A percentile compares a stretch with the other conserved stretches of the same genome.
phyloP scores from a whole-genome alignment of 768 basidiomycete species.

The Tricholoma hemisulphureum region DNA sequence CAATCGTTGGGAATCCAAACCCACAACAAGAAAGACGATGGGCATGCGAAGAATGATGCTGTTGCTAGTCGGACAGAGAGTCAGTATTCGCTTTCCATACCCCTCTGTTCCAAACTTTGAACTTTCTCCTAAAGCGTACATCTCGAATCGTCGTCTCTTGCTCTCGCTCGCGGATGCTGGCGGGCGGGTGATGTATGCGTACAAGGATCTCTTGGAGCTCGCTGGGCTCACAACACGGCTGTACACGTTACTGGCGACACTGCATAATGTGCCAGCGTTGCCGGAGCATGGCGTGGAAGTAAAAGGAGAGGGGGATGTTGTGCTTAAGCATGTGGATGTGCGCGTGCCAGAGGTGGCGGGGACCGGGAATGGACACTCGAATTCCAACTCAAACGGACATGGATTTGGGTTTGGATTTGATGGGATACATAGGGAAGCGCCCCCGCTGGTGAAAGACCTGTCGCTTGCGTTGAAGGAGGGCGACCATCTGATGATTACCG shows the following conservation, averaged over 20 bases:
- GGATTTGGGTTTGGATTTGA: background rate
- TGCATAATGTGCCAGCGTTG: slow-evolving; percentile 68
- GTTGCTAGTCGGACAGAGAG: slow-evolving; percentile 50
- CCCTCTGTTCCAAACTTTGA: background rate
- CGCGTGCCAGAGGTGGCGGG: slow-evolving; percentile 45
- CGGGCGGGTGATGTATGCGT: slow-evolving; percentile 93
- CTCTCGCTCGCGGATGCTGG: slow-evolving; percentile 97
- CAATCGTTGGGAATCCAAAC: slow-evolving; percentile 36
- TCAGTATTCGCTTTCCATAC: slow-evolving; percentile 20
- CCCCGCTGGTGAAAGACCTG: slow-evolving; percentile 68
- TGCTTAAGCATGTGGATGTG: slow-evolving; percentile 68
- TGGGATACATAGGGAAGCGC: slow-evolving; percentile 20
- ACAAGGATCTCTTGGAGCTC: slow-evolving; percentile 93
- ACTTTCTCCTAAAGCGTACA: slow-evolving; percentile 54
- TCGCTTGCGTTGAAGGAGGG: slow-evolving; percentile 61
- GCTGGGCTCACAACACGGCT: slow-evolving; percentile 90
- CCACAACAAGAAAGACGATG: background rate
- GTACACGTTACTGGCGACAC: slow-evolving; percentile 81
- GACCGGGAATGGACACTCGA: slow-evolving; percentile 1
- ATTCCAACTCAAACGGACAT: background rate
- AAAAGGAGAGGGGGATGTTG: slow-evolving; percentile 45
- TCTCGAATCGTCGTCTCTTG: slow-evolving; percentile 87
- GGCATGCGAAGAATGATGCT: slow-evolving; percentile 30
- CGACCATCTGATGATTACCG: slow-evolving; percentile 92
- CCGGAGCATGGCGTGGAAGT: slow-evolving; percentile 33